A percentile compares a stretch with the other conserved stretches of the same genome.
Evolutionary conservation across 345 rosid species (phyloP).

Genomic region (Acer negundo): DNA sequence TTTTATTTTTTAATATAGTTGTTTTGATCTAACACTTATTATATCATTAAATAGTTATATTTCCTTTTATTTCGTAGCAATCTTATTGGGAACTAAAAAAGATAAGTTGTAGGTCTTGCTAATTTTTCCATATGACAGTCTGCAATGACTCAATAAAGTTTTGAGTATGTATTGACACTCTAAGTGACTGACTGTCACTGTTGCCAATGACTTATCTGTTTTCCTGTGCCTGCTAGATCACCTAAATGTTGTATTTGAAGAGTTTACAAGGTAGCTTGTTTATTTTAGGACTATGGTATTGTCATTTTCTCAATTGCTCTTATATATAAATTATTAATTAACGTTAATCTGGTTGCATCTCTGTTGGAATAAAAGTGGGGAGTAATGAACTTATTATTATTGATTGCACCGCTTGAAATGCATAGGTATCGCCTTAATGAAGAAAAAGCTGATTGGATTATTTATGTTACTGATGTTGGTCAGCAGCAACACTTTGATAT

Average conservation of each 20-base stretch:
- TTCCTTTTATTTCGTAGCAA: not conserved
- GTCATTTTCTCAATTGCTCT: not conserved
- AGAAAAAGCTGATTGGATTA: slow-evolving; percentile 96
- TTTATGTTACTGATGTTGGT: slow-evolving; percentile 96
- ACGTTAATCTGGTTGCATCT: not conserved
- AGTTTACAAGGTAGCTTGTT: not conserved
- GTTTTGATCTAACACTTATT: not conserved
- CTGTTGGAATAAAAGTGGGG: not conserved
- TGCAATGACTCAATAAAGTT: not conserved
- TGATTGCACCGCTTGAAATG: slow-evolving; percentile 13
- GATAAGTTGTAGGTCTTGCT: not conserved
- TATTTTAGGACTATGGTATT: not conserved
- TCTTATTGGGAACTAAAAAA: not conserved
- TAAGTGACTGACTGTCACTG: not conserved
- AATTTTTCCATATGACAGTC: not conserved
- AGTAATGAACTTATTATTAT: not conserved
- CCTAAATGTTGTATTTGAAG: not conserved
- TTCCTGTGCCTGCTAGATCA: not conserved
- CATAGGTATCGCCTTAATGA: slow-evolving; percentile 88
- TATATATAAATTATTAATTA: not conserved
- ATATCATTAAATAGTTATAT: not conserved
- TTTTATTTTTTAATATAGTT: not conserved
- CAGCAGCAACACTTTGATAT: slow-evolving; percentile 93
- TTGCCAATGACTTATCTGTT: not conserved
- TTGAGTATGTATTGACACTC: not conserved